Percentiles rank a stretch among this genome's conserved stretches.
phyloP scores from a whole-genome alignment of 2,329 filamentous ascomycete genomes.

The Epichloe sp. region DNA sequence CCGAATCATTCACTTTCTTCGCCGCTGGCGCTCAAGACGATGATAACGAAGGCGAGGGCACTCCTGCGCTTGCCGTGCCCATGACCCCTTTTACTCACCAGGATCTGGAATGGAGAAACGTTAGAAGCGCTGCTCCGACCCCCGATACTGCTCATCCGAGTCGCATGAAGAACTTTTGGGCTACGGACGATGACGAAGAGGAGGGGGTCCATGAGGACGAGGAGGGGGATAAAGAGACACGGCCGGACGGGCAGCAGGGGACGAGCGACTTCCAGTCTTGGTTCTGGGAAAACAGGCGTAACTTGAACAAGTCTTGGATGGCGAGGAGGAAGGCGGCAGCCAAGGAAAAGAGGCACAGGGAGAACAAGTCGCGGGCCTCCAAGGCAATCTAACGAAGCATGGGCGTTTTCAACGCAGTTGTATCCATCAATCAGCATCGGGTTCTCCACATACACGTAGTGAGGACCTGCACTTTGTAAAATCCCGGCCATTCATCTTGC shows the following conservation, averaged over 20 bases:
- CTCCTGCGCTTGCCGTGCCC: conserved; percentile 32
- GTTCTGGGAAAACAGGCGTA: conserved; percentile 55
- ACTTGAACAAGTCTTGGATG: conserved; percentile 55
- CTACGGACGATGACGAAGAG: conserved; percentile 22
- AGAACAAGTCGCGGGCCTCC: conserved; percentile 44
- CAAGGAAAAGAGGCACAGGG: conserved; percentile 54
- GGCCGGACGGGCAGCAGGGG: conserved; percentile 11
- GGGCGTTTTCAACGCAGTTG: background rate
- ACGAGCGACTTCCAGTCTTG: conserved; percentile 48
- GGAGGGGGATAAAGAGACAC: conserved; percentile 12
- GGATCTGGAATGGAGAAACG: conserved; percentile 60
- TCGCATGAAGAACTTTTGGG: conserved; percentile 48
- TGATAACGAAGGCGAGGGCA: conserved; percentile 30
- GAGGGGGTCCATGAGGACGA: conserved; percentile 15
- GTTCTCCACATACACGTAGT: background rate
- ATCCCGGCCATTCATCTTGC: no score
- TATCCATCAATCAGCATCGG: background rate
- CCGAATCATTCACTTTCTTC: conserved; percentile 70
- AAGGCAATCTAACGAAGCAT: conserved; percentile 18
- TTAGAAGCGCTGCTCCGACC: conserved; percentile 86
- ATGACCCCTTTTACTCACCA: conserved; percentile 67
- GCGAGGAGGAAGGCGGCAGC: conserved; percentile 45
- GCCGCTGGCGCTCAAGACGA: conserved; percentile 33
- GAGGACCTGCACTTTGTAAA: no score
- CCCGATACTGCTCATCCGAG: conserved; percentile 79